These are phyloP conservation scores for Diutina pseudorugosa DNA, from an alignment of 1,139 yeast genomes.

Conservation along the genomic window DNA sequence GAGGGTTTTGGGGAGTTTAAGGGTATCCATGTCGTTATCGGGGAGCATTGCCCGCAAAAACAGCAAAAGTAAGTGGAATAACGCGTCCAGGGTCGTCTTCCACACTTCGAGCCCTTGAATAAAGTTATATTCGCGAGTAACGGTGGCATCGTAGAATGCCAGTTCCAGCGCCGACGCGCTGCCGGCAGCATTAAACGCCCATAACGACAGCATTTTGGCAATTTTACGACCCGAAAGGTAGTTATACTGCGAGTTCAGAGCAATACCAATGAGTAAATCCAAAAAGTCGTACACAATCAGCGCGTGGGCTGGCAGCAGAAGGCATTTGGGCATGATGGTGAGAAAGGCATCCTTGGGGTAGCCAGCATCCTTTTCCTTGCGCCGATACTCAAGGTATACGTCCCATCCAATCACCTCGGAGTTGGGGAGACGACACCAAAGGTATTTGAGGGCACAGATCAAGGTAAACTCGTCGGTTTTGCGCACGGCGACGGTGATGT, in stretches of 20 bases:
- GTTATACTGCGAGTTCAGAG: constrained; percentile 73
- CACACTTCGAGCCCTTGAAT: constrained; percentile 66
- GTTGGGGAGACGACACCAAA: constrained; percentile 79
- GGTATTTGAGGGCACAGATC: constrained; percentile 61
- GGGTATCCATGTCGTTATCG: constrained; percentile 41
- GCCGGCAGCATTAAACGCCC: constrained; percentile 57
- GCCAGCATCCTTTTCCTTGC: constrained; percentile 50
- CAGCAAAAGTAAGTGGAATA: constrained; percentile 68
- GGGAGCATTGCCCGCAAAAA: constrained; percentile 76
- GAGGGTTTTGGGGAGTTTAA: constrained; percentile 50
- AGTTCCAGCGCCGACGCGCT: constrained; percentile 14
- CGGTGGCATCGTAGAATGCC: constrained; percentile 32
- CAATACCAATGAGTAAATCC: constrained; percentile 66
- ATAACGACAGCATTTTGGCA: constrained; percentile 70
- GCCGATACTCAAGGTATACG: constrained; percentile 58
- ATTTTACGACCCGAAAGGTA: constrained; percentile 71
- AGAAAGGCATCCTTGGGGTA: constrained; percentile 65
- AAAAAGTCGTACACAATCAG: constrained; percentile 80
- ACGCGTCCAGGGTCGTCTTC: constrained; percentile 77
- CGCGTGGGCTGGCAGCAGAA: constrained; percentile 78
- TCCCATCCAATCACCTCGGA: constrained; percentile 82
- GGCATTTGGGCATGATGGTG: constrained; percentile 72
- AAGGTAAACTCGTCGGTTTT: constrained; percentile 54
- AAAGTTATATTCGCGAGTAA: constrained; percentile 31
- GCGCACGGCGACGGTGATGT: constrained; percentile 23